A percentile compares a stretch with the other conserved stretches of the same genome.
Conservation (phyloP, 164 flowering plant species). For the Taxillus chinensis region DNA sequence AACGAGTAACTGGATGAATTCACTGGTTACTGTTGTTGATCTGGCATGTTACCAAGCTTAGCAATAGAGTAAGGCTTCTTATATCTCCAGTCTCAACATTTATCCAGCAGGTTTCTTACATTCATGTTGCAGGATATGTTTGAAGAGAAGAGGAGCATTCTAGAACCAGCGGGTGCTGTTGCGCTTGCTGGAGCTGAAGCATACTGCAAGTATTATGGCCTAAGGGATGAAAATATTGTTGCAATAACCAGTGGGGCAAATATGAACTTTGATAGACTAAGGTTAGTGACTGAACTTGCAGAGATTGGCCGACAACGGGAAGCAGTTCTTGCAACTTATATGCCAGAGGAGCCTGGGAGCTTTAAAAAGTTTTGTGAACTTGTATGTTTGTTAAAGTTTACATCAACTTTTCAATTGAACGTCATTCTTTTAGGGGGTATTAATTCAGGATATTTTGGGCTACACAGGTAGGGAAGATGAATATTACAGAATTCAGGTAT, state of each 20-base stretch:
- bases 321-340: slow-evolving; percentile 80
- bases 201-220: slow-evolving; percentile 89
- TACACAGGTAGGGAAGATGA: slow-evolving; percentile 75
- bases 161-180: slow-evolving; percentile 99
- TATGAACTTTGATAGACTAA: slow-evolving; percentile 90
- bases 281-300: slow-evolving; percentile 93
- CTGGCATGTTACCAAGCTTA: too few species aligned
- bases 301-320: slow-evolving; percentile 89
- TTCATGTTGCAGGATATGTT: slow-evolving; percentile 72
- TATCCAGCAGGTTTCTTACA: too few species aligned
- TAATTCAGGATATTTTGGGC: not conserved
- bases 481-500: slow-evolving; percentile 91
- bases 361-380: slow-evolving; percentile 65
- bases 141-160: slow-evolving; percentile 95
- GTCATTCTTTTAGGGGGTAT: not conserved
- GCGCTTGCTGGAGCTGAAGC: slow-evolving; percentile 99
- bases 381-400: slow-evolving; percentile 25
- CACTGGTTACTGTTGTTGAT: too few species aligned
- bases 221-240: slow-evolving; percentile 66
- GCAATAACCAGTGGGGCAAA: slow-evolving; percentile 95
- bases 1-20: too few species aligned
- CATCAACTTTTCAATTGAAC: not conserved
- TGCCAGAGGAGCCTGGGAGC: slow-evolving; percentile 83
- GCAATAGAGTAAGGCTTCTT: too few species aligned
- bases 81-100: too few species aligned